A percentile compares a stretch with the other conserved stretches of the same genome.
Evolutionary conservation across 1,284 basidiomycete genomes (phyloP).

Genomic region (Boletus semigastroideus): DNA sequence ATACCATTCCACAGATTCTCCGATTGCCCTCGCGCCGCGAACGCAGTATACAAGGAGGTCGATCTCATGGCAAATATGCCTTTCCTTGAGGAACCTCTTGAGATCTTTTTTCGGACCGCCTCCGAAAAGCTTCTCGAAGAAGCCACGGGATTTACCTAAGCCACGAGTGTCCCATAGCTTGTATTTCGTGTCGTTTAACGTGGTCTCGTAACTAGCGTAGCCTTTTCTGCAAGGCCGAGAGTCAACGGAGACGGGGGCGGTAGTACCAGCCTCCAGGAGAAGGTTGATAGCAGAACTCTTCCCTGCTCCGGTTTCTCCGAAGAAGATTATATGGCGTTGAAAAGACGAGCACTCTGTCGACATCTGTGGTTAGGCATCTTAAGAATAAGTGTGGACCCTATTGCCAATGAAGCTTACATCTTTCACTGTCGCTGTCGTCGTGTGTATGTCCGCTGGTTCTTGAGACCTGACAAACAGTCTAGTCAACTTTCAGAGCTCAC

Average conservation of each 20-base stretch:
- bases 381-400: too few species aligned
- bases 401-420: too few species aligned
- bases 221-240: slow-evolving; percentile 23
- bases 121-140: slow-evolving; percentile 13
- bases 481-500: neutral
- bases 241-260: slow-evolving; percentile 20
- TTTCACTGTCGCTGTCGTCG: too few species aligned
- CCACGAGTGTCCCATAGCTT: slow-evolving; percentile 33
- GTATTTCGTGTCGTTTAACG: slow-evolving; percentile 10
- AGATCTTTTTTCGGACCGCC: slow-evolving; percentile 15
- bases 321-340: slow-evolving; percentile 19
- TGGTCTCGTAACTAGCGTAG: slow-evolving; percentile 12
- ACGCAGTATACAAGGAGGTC: slow-evolving; percentile 34
- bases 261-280: slow-evolving; percentile 10
- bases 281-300: slow-evolving; percentile 34
- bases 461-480: neutral
- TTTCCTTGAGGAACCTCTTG: slow-evolving; percentile 25
- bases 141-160: slow-evolving; percentile 15
- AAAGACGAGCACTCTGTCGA: too few species aligned
- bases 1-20: slow-evolving; percentile 20
- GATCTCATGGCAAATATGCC: slow-evolving; percentile 18
- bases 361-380: too few species aligned
- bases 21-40: slow-evolving; percentile 21
- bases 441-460: neutral
- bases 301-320: slow-evolving; percentile 30